Percentiles rank a stretch among this genome's conserved stretches.
These are phyloP conservation scores for Phyllosticta ampelicida DNA, from an alignment of 2,329 filamentous ascomycete species.

Conservation along the genomic window DNA sequence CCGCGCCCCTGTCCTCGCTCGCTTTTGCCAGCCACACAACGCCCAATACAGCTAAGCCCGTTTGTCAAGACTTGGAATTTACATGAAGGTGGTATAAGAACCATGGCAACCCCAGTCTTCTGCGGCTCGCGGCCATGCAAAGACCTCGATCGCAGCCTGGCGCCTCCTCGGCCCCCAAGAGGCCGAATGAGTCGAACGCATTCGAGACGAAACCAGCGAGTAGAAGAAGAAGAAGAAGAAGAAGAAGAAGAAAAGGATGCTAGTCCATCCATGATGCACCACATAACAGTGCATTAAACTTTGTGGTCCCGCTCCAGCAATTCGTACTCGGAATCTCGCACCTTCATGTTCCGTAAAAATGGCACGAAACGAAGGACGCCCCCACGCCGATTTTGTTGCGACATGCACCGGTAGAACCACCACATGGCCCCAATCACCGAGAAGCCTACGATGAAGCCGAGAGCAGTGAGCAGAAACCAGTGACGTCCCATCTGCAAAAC, in stretches of 20 bases:
- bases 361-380: constrained; percentile 6
- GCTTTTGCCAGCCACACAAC: not conserved
- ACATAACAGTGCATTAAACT: not conserved
- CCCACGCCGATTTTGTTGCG: constrained; percentile 4
- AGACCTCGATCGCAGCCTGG: not conserved
- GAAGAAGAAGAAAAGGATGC: not conserved
- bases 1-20: not conserved
- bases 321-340: constrained; percentile 8
- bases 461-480: constrained; percentile 45
- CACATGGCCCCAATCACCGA: constrained; percentile 41
- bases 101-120: not conserved
- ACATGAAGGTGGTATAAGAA: not conserved
- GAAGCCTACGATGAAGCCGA: constrained; percentile 43
- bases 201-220: not conserved
- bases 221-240: not conserved
- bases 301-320: constrained; percentile 7
- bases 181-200: not conserved
- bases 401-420: constrained; percentile 39
- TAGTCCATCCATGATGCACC: not conserved
- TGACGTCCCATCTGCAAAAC: constrained; percentile 37
- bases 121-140: not conserved
- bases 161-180: not conserved
- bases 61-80: not conserved
- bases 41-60: not conserved
- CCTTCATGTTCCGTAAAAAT: not conserved